Percentiles rank a stretch among this genome's conserved stretches.
Conservation (phyloP, 768 basidiomycete species). For the Kwoniella botswanensis region DNA sequence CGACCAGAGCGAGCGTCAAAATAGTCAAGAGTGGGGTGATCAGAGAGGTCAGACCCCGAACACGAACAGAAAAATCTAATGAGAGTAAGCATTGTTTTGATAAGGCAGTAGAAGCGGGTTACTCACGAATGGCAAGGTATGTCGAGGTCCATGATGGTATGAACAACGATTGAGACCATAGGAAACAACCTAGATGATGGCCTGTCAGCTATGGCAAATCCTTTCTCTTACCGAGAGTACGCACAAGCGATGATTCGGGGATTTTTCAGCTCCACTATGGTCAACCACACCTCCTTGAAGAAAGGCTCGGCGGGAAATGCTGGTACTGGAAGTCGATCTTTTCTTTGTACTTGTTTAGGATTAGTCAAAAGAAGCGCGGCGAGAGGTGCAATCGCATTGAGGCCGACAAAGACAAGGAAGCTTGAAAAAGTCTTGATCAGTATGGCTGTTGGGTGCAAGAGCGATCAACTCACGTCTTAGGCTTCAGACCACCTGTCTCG, state of each 20-base stretch:
- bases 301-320: conserved; percentile 20
- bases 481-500: conserved; percentile 18
- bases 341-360: conserved; percentile 25
- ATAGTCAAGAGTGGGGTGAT: conserved; percentile 18
- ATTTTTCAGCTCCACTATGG: conserved; percentile 15
- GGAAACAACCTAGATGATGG: conserved; percentile 4
- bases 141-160: conserved; percentile 25
- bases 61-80: conserved; percentile 24
- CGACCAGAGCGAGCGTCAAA: conserved; percentile 6
- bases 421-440: background rate
- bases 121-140: conserved; percentile 13
- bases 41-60: conserved; percentile 20
- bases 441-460: background rate
- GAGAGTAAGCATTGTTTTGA: background rate
- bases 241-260: conserved; percentile 19
- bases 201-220: background rate
- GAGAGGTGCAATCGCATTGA: conserved; percentile 19
- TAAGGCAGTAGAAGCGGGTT: background rate
- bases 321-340: conserved; percentile 14
- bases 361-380: conserved; percentile 16
- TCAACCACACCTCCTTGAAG: conserved; percentile 22
- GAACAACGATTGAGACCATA: conserved; percentile 24
- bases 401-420: conserved; percentile 25
- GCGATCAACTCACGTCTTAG: conserved; percentile 13
- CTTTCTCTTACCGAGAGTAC: background rate